These are phyloP conservation scores for Paracorniculantispora psalliotae DNA, from an alignment of 2,329 filamentous ascomycete genomes.

Conservation along the genomic window DNA sequence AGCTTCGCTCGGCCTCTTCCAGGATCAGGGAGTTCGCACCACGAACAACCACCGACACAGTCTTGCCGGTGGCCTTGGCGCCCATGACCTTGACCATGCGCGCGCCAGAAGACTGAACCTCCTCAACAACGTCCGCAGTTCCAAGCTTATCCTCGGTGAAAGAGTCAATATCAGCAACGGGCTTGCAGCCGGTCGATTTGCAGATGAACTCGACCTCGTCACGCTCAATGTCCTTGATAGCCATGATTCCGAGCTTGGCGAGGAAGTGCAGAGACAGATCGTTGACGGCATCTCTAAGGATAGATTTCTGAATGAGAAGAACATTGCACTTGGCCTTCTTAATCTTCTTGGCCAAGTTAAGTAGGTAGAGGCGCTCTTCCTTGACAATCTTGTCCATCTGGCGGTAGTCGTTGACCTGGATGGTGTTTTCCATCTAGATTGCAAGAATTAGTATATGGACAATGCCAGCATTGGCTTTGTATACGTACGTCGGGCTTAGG, in stretches of 20 bases:
- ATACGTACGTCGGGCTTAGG: constrained; percentile 85
- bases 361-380: constrained; percentile 94
- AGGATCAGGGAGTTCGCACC: constrained; percentile 92
- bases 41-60: constrained; percentile 88
- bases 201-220: constrained; percentile 99
- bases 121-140: constrained; percentile 87
- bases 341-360: constrained; percentile 99
- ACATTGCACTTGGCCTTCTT: constrained; percentile 99
- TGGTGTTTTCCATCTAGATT: constrained; percentile 92
- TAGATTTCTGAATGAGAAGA: constrained; percentile 96
- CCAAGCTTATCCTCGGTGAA: constrained; percentile 99
- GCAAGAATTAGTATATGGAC: constrained; percentile 18
- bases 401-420: constrained; percentile 97
- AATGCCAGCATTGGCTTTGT: background rate
- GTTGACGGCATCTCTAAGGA: constrained; percentile 95
- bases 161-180: constrained; percentile 95
- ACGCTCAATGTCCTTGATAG: constrained; percentile 95
- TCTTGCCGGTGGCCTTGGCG: constrained; percentile 78
- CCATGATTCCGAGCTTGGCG: constrained; percentile 91
- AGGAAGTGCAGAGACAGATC: constrained; percentile 96
- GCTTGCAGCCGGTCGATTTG: constrained; percentile 98
- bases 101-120: constrained; percentile 79
- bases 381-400: constrained; percentile 99
- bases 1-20: constrained; percentile 91
- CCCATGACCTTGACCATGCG: constrained; percentile 94